Evolutionary conservation across 2,329 filamentous ascomycete species (phyloP).

Genomic region (Alternaria angustiovoidea): DNA sequence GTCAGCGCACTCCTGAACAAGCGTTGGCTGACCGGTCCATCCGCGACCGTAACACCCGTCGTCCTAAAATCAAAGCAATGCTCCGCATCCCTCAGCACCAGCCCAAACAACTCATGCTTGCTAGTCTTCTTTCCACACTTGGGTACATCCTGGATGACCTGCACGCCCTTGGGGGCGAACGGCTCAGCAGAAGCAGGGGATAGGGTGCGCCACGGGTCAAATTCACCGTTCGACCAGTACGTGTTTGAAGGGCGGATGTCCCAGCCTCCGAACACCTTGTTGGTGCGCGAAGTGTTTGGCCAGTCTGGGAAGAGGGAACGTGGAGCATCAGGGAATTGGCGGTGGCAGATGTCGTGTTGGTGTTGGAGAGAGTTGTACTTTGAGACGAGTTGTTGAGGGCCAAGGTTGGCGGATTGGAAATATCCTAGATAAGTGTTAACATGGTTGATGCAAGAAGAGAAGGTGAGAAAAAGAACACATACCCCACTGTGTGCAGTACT

Average conservation of each 20-base stretch:
- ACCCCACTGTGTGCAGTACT: slow-evolving; percentile 63
- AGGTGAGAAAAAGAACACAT: slow-evolving; percentile 11
- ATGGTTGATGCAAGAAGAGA: not conserved
- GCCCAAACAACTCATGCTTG: slow-evolving; percentile 57
- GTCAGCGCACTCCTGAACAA: slow-evolving; percentile 54
- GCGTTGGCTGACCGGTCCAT: slow-evolving; percentile 45
- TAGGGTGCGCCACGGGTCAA: slow-evolving; percentile 62
- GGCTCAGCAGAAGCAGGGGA: slow-evolving; percentile 54
- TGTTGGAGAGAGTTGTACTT: slow-evolving; percentile 57
- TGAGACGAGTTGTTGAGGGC: slow-evolving; percentile 57
- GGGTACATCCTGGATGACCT: slow-evolving; percentile 3
- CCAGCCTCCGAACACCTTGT: slow-evolving; percentile 60
- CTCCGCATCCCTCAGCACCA: slow-evolving; percentile 55
- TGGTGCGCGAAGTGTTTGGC: slow-evolving; percentile 52
- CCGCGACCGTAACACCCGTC: slow-evolving; percentile 30
- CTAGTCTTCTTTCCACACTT: slow-evolving; percentile 52
- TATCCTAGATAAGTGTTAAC: slow-evolving; percentile 45
- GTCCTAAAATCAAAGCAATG: slow-evolving; percentile 60
- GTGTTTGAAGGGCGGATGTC: slow-evolving; percentile 60
- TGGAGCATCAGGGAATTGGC: slow-evolving; percentile 57
- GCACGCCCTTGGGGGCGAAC: slow-evolving; percentile 49
- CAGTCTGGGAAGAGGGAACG: slow-evolving; percentile 52
- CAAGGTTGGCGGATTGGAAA: slow-evolving; percentile 59
- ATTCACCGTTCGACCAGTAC: slow-evolving; percentile 61
- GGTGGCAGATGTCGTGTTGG: slow-evolving; percentile 57